Evolutionary conservation across 1,284 basidiomycete species (phyloP), one percentile per base, ranked within the genome.

Genomic region (Xerocomus amazonicus): DNA sequence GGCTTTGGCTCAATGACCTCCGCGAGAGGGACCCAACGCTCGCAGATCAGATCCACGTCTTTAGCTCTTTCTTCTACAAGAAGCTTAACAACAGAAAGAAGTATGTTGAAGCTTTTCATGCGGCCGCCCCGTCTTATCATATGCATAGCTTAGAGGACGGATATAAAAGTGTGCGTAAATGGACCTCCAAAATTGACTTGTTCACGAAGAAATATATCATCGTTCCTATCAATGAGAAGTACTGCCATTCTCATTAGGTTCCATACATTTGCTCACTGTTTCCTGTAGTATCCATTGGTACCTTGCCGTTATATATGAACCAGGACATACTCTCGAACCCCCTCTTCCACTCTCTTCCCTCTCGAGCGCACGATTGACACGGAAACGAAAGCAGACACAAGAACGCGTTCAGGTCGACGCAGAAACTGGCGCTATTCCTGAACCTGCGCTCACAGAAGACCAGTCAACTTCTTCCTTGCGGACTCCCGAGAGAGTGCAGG

Each of bases 21-120:
- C 75, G 80, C 50, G 68, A 64, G 27, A 66, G 60, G 27, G 63
- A 87, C 51, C 83, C 86, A 0, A 74, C 73, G 10, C 70, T 91
- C 10, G 88, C 82, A 3, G 78, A 86, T 6, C 77, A 90, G 57
- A 79, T 96, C 2, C 84, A 97, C 63, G 78, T 99, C 6, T 98
- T 99, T 75, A 98, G 87, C 65, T 94, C 95, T 0, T 99, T 97
- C 73, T 98, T 99, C 70, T 98, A 93, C 74, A 90, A 94, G 70
- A 94, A 95, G 63, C 72, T 99, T n/a, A 85, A 85, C 51, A 79
- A 84, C 52, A 78, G 78, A 54, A 83, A 80, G 62, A 80, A 80
- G 87, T 87, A 66, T 42, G 81, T 69, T 17, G 35, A 48, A 14
- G 6, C 26, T 38, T 26, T 52, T 37, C 31, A 9, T 42, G 31